These are phyloP conservation scores for Flaveria ramosissima DNA, from an alignment of 129 eudicot genomes.

Conservation along the genomic window DNA sequence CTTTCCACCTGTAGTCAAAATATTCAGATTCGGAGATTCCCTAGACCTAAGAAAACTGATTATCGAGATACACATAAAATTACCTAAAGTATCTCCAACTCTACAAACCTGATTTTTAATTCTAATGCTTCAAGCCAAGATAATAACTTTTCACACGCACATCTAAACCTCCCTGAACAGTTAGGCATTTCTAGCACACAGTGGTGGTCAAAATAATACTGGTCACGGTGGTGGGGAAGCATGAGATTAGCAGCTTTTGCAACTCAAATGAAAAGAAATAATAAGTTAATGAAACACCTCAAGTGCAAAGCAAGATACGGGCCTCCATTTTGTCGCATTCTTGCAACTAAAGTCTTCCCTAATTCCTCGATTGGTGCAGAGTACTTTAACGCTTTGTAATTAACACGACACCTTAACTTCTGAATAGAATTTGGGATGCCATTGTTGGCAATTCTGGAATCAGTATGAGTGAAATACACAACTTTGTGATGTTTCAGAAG, in stretches of 20 bases:
- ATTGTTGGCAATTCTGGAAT: conserved; percentile 93
- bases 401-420: conserved; percentile 87
- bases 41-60: not conserved
- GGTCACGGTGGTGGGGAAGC: not conserved
- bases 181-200: not conserved
- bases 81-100: not conserved
- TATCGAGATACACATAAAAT: not conserved
- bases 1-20: not conserved
- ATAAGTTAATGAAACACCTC: conserved; percentile 46
- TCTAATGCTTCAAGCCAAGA: conserved; percentile 1
- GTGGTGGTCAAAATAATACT: not conserved
- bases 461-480: conserved; percentile 86
- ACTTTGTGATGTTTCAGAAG: conserved; percentile 97
- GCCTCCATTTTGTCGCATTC: conserved; percentile 77
- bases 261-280: not conserved
- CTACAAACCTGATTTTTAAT: not conserved
- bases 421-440: conserved; percentile 76
- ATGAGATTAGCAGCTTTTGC: not conserved
- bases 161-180: not conserved
- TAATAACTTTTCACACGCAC: not conserved
- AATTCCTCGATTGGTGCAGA: conserved; percentile 82
- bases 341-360: conserved; percentile 76
- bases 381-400: conserved; percentile 83
- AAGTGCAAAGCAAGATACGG: conserved; percentile 89
- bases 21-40: not conserved